A percentile compares a stretch with the other conserved stretches of the same genome.
Conservation (phyloP, 305 asterid genomes). For the Plantago rigida region DNA sequence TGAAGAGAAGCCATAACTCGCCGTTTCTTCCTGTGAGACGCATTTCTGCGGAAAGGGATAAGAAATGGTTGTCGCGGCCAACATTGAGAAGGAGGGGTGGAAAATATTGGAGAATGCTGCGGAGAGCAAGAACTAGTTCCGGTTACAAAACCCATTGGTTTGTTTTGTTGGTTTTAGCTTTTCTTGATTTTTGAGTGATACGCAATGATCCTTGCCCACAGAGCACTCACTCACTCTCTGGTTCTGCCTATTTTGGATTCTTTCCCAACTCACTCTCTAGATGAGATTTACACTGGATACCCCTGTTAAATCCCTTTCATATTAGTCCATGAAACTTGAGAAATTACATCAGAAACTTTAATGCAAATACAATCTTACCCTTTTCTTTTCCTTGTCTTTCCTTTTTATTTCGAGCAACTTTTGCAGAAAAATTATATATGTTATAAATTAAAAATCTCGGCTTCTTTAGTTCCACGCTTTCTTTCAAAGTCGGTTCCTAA, state of each 20-base stretch:
- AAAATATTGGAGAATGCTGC: constrained; percentile 31
- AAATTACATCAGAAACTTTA: too few relatives aligned
- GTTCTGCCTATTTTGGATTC: background rate
- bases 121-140: constrained; percentile 32
- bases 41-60: constrained; percentile 35
- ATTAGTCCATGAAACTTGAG: too few relatives aligned
- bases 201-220: constrained; percentile 28
- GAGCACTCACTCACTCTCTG: background rate
- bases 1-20: constrained; percentile 29
- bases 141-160: constrained; percentile 25
- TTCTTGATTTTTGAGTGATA: constrained; percentile 29
- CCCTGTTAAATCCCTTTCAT: too few relatives aligned
- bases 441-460: too few relatives aligned
- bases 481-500: too few relatives aligned
- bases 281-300: background rate
- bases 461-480: too few relatives aligned
- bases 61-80: constrained; percentile 31
- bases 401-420: too few relatives aligned
- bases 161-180: constrained; percentile 21
- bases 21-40: constrained; percentile 33
- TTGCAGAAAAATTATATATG: too few relatives aligned
- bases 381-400: too few relatives aligned
- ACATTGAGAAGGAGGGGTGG: constrained; percentile 30
- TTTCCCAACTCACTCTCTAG: background rate
- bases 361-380: too few relatives aligned